These are phyloP conservation scores for Pichia kluyveri DNA, from an alignment of 805 yeast genomes.

Conservation along the genomic window DNA sequence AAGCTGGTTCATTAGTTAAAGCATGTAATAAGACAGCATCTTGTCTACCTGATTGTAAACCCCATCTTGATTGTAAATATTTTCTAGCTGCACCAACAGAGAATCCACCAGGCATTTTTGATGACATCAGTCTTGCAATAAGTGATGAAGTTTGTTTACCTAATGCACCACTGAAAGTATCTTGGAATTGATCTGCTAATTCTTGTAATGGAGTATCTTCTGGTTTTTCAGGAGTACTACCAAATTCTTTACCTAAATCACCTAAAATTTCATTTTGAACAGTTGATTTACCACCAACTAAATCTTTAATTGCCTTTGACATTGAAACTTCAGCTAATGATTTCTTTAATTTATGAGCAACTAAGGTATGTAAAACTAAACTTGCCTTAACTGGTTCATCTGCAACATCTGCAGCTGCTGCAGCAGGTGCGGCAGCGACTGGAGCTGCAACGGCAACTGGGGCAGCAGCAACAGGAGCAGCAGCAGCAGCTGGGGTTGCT, in stretches of 20 bases:
- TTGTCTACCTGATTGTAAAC: slow-evolving; percentile 89
- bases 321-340: slow-evolving; percentile 76
- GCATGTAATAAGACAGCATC: slow-evolving; percentile 81
- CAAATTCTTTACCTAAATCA: slow-evolving; percentile 97
- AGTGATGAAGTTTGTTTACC: slow-evolving; percentile 92
- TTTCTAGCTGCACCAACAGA: slow-evolving; percentile 87
- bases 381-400: slow-evolving; percentile 88
- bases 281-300: slow-evolving; percentile 98
- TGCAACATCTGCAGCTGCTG: slow-evolving; percentile 74
- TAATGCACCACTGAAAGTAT: slow-evolving; percentile 74
- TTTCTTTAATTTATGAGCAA: slow-evolving; percentile 94
- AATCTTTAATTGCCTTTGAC: slow-evolving; percentile 90
- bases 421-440: slow-evolving; percentile 62
- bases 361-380: slow-evolving; percentile 76
- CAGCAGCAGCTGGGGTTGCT: slow-evolving; percentile 37
- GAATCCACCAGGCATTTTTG: slow-evolving; percentile 99
- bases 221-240: slow-evolving; percentile 97
- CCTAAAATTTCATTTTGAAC: slow-evolving; percentile 98
- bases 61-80: slow-evolving; percentile 87
- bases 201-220: slow-evolving; percentile 96
- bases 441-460: slow-evolving; percentile 56
- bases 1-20: slow-evolving; percentile 82
- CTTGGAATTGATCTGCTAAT: slow-evolving; percentile 92
- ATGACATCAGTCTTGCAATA: slow-evolving; percentile 83
- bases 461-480: slow-evolving; percentile 41